These are phyloP conservation scores for Lactarius vividus DNA, from an alignment of 768 basidiomycete species.

Conservation along the genomic window DNA sequence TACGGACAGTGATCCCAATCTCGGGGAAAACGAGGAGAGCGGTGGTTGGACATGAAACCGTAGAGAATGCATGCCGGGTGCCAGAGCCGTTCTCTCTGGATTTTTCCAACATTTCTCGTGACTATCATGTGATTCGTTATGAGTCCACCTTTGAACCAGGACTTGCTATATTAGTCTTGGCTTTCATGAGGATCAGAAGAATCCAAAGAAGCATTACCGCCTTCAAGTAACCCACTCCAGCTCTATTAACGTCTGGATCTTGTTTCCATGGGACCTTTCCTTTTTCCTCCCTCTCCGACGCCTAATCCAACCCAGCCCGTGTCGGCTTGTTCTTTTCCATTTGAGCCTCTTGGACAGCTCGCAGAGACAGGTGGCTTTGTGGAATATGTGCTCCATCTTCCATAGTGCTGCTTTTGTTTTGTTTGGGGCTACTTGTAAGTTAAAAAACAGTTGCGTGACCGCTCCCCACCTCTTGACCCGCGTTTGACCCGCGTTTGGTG, in stretches of 20 bases:
- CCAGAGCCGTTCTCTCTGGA: background rate
- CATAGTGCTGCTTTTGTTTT: too few relatives aligned
- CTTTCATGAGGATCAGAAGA: background rate
- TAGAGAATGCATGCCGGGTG: conserved; percentile 3
- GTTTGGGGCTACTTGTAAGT: too few relatives aligned
- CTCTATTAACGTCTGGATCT: background rate
- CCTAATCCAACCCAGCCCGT: background rate
- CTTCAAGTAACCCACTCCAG: background rate
- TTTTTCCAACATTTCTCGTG: background rate
- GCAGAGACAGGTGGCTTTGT: background rate
- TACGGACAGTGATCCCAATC: conserved; percentile 18
- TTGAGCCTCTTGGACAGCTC: background rate
- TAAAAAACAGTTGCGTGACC: background rate
- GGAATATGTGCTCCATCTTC: background rate
- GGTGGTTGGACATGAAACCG: conserved; percentile 17
- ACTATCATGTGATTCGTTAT: background rate
- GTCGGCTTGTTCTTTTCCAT: background rate
- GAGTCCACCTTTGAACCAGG: background rate
- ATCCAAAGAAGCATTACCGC: background rate
- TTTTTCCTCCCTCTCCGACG: background rate
- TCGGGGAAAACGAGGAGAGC: conserved; percentile 20
- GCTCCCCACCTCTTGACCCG: background rate
- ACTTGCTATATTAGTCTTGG: background rate
- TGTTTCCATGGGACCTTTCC: background rate
- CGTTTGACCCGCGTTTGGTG: background rate